phyloP scores from a whole-genome alignment of 352 stramenopile species.

The Phytophthora fragariae region DNA sequence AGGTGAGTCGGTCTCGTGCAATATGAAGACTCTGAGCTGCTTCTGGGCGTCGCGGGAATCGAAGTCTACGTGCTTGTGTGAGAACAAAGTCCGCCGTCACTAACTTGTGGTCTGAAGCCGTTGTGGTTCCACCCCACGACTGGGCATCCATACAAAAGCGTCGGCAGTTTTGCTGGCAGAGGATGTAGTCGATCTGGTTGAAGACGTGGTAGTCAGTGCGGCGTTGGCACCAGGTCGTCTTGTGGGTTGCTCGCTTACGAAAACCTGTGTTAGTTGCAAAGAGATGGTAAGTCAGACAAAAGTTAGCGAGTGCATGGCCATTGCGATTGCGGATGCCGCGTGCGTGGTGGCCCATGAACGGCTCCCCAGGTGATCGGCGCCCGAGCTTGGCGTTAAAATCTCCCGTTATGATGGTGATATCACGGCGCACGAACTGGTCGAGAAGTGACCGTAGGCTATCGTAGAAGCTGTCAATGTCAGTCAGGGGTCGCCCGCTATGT shows the following conservation, averaged over 20 bases:
- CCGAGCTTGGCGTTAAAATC: too few relatives aligned
- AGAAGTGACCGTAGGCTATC: too few relatives aligned
- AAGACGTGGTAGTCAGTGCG: neutral
- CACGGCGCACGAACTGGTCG: too few relatives aligned
- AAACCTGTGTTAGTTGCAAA: neutral
- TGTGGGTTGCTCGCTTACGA: neutral
- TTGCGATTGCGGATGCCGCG: neutral
- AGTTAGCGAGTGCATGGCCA: neutral
- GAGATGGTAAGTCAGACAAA: neutral
- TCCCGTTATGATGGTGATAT: too few relatives aligned
- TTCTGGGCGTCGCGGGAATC: neutral
- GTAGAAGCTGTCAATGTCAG: too few relatives aligned
- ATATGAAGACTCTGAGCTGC: neutral
- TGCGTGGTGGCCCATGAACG: too few relatives aligned
- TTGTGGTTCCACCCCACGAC: neutral
- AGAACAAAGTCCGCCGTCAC: neutral
- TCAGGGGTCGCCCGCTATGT: too few relatives aligned
- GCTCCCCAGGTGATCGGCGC: too few relatives aligned
- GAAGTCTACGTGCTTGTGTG: neutral
- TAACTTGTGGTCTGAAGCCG: neutral
- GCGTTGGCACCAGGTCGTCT: neutral
- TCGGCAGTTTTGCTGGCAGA: too few relatives aligned
- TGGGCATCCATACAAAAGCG: neutral
- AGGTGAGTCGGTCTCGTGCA: neutral
- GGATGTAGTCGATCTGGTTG: neutral